These are phyloP conservation scores for Cutaneotrichosporon daszewskae DNA, from an alignment of 1,284 basidiomycete species.

Conservation along the genomic window DNA sequence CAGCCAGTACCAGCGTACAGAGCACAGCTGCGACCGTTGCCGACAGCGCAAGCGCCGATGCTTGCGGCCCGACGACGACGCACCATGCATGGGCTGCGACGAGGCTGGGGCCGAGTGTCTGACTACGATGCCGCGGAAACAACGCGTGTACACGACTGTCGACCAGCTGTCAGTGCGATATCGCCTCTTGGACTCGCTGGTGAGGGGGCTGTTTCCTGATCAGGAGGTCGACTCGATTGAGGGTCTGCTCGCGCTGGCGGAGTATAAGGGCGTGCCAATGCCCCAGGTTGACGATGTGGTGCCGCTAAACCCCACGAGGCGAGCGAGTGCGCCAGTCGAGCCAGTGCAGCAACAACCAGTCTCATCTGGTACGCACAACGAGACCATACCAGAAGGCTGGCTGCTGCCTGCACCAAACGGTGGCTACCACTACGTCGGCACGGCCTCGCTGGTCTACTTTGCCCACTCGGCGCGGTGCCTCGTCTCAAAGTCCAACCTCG, in stretches of 20 bases:
- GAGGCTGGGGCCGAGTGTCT: conserved; percentile 12
- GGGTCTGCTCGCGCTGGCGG: conserved; percentile 4
- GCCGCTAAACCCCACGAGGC: no score
- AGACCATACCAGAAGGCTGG: conserved; percentile 18
- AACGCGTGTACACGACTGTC: conserved; percentile 6
- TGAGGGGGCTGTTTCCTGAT: conserved; percentile 13
- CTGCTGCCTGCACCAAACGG: conserved; percentile 19
- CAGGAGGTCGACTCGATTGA: conserved; percentile 11
- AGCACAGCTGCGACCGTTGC: conserved; percentile 20
- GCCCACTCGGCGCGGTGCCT: conserved; percentile 10
- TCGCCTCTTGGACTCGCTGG: conserved; percentile 11
- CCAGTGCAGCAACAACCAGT: background rate
- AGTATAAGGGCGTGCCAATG: background rate
- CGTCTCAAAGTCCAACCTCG: conserved; percentile 12
- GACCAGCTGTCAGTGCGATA: conserved; percentile 6
- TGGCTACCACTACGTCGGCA: conserved; percentile 19
- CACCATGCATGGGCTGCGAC: conserved; percentile 13
- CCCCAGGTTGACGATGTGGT: no score
- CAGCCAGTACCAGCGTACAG: no score
- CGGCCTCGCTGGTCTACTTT: conserved; percentile 18
- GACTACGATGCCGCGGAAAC: conserved; percentile 14
- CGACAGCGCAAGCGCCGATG: conserved; percentile 16
- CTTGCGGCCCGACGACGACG: conserved; percentile 5
- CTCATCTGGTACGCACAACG: no score
- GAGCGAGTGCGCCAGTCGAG: background rate